Evolutionary conservation across 2,329 filamentous ascomycete genomes (phyloP).

Genomic region (Alternaria sp.): DNA sequence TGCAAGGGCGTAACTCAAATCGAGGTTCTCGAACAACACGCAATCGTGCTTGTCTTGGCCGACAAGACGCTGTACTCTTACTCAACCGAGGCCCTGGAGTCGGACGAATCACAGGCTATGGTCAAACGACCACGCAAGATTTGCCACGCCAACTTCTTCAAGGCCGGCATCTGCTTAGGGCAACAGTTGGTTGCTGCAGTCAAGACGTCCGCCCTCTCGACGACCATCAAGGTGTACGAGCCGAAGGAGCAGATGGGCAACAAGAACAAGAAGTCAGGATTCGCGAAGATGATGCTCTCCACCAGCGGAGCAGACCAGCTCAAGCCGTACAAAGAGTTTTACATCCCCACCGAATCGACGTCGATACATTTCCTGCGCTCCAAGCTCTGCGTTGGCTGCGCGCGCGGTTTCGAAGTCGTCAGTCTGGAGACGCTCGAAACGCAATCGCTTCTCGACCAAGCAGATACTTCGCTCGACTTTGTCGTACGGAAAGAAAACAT

Average conservation of each 20-base stretch:
- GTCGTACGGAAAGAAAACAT: conserved; percentile 92
- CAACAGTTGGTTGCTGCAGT: conserved; percentile 95
- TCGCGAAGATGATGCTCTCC: conserved; percentile 97
- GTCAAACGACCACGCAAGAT: conserved; percentile 94
- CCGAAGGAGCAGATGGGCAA: conserved; percentile 94
- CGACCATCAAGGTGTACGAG: conserved; percentile 99
- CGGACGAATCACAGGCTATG: conserved; percentile 75
- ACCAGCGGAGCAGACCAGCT: conserved; percentile 85
- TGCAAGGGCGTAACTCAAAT: conserved; percentile 89
- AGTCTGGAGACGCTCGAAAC: conserved; percentile 97
- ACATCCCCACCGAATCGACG: conserved; percentile 97
- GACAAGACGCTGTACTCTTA: conserved; percentile 95
- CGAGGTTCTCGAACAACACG: conserved; percentile 94
- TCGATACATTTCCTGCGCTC: conserved; percentile 97
- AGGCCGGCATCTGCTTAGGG: conserved; percentile 92
- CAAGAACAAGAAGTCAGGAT: conserved; percentile 93
- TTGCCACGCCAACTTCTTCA: conserved; percentile 98
- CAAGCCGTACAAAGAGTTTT: conserved; percentile 87
- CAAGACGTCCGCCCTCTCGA: conserved; percentile 90
- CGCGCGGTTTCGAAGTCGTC: conserved; percentile 95
- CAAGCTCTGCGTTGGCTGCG: conserved; percentile 95
- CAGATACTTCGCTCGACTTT: conserved; percentile 97
- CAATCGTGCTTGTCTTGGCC: conserved; percentile 86
- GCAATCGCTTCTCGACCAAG: conserved; percentile 94
- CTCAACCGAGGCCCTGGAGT: conserved; percentile 83